phyloP scores from a whole-genome alignment of 1,139 yeast species.

The Hemisphaericaspora xylanilytica region DNA sequence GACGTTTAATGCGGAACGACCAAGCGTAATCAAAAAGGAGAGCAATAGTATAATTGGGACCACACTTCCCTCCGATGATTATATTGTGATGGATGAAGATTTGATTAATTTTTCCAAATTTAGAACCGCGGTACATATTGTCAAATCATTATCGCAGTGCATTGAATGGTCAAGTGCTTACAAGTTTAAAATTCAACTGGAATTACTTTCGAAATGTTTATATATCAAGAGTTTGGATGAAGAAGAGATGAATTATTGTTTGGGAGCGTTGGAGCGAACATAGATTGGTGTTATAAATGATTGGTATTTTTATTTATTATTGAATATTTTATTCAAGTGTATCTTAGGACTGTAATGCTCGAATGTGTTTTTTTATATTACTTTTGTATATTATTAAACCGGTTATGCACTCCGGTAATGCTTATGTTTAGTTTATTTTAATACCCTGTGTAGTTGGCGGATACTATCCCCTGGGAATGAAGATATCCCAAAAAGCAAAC shows the following conservation, averaged over 20 bases:
- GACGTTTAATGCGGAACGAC: slow-evolving; percentile 74
- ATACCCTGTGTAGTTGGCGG: too few relatives aligned
- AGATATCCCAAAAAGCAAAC: too few relatives aligned
- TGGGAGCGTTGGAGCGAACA: slow-evolving; percentile 2
- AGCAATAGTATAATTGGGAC: slow-evolving; percentile 4
- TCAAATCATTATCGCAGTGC: slow-evolving; percentile 74
- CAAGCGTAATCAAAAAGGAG: slow-evolving; percentile 33
- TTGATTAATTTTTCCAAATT: slow-evolving; percentile 76
- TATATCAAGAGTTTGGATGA: slow-evolving; percentile 75
- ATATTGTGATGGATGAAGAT: slow-evolving; percentile 30
- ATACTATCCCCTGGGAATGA: too few relatives aligned
- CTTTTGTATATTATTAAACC: too few relatives aligned
- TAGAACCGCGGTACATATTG: slow-evolving; percentile 73
- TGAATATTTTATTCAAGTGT: too few relatives aligned
- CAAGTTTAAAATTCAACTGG: slow-evolving; percentile 47
- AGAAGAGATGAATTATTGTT: slow-evolving; percentile 62
- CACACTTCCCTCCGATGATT: background rate
- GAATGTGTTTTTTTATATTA: too few relatives aligned
- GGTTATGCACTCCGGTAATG: too few relatives aligned
- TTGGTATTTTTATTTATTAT: background rate
- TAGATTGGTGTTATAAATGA: background rate
- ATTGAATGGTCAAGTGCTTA: slow-evolving; percentile 83
- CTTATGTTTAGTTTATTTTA: too few relatives aligned
- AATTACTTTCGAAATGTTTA: slow-evolving; percentile 75
- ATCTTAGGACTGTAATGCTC: too few relatives aligned